Base-by-base conservation (phyloP, 1,284 basidiomycete genomes). In the Sanghuangporus baumii region DNA sequence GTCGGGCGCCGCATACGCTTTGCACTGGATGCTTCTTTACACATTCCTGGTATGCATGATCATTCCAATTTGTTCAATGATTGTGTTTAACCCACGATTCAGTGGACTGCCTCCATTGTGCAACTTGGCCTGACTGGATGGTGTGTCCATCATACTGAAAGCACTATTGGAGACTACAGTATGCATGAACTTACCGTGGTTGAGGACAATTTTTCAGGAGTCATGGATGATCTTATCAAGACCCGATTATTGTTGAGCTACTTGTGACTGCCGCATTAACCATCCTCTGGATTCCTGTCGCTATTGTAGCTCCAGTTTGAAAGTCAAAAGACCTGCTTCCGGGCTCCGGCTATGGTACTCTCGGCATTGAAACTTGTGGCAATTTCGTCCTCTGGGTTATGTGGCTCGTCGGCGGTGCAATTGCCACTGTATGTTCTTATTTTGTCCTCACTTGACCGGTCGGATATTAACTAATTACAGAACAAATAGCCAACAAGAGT, bases 331-430 rank as follows among this genome's bases (percentile, higher is more conserved):
- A 52, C 7, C 31, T 52, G 1, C 6, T 14, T 43, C 26, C 55
- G 2, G 61, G 55, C n/a, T 20, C 55, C 14, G 46, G 46, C 9
- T 57, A 62, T 38, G 31, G n/a, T 8, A 55, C 56, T 9, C 50
- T 60, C 8, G 38, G 51, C 64, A 23, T 52, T 34, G 65, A 66
- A 60, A 23, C 54, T 4, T 37, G 23, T n/a, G 62, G 62, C 14
- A 58, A 58, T 60, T 60, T 57, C 57, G 43, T 66, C 40, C 63
- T 66, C 38, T 64, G 63, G 63, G 34, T 65, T 2, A 64, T 66
- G 63, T 66, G 60, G 59, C 59, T 66, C 37, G 41, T 66, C 38
- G 65, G 51, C 31, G 59, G 46, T 36, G 65, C 65, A 14, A 63
- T 66, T 37, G 50, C 57, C 9, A 66, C 63, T 18, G 63, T 64